Conservation (phyloP, 257 asterid species). For the Coffea eugenioides region DNA sequence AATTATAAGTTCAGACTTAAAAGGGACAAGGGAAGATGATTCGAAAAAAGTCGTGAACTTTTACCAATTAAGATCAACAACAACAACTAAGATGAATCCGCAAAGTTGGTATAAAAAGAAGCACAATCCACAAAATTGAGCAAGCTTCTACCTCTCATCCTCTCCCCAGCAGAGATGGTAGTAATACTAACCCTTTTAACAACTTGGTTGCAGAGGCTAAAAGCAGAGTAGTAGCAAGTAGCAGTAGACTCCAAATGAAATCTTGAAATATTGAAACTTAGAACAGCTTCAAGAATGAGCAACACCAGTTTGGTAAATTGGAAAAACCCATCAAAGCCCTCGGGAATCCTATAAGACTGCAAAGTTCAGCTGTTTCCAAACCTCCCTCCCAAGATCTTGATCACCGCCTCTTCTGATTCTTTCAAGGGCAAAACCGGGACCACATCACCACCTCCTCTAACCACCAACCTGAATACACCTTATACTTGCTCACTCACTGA, state of each 20-base stretch:
- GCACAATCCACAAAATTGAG: constrained; percentile 7
- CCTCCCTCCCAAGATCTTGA: constrained; percentile 34
- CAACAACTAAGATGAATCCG: background rate
- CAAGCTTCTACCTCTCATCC: background rate
- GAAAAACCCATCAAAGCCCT: constrained; percentile 14
- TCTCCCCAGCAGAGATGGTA: background rate
- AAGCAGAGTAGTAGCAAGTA: constrained; percentile 5
- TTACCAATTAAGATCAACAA: background rate
- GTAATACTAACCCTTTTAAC: constrained; percentile 26
- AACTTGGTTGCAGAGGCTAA: constrained; percentile 20
- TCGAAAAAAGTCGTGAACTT: constrained; percentile 1
- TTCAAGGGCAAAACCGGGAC: constrained; percentile 49
- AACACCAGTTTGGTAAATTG: constrained; percentile 17
- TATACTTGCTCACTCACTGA: constrained; percentile 11
- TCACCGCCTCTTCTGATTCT: constrained; percentile 39
- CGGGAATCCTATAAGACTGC: constrained; percentile 17
- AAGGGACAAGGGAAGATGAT: background rate
- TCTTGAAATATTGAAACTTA: constrained; percentile 19
- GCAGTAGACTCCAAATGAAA: constrained; percentile 21
- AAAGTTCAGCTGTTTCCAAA: constrained; percentile 27
- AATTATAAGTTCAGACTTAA: background rate
- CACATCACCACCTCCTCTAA: constrained; percentile 16
- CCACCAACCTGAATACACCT: constrained; percentile 13
- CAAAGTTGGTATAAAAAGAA: constrained; percentile 4
- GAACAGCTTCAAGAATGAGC: constrained; percentile 17